Conservation (phyloP, 73 alveolate genomes). For the Symbiodinium natans region DNA sequence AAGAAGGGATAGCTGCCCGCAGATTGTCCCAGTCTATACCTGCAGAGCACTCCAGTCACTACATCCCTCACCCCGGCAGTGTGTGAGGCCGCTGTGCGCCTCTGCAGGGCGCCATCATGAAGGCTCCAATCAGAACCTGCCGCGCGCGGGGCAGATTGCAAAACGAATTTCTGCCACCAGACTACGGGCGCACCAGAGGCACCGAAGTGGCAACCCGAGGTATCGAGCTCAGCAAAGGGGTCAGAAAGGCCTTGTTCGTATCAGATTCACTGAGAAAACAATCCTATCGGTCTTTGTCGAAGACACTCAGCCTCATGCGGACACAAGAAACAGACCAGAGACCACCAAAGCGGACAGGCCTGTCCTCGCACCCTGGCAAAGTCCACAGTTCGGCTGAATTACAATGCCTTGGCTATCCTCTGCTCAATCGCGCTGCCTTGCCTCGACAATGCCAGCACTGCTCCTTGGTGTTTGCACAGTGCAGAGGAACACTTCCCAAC, state of each 20-base stretch:
- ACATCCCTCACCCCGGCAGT: too few species aligned
- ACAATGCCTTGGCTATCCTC: too few species aligned
- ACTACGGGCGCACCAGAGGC: slow-evolving; percentile 71
- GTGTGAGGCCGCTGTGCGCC: slow-evolving; percentile 10
- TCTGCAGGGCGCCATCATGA: slow-evolving; percentile 93
- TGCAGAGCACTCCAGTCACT: too few species aligned
- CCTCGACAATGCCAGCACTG: slow-evolving; percentile 92
- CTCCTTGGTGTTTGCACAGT: background rate
- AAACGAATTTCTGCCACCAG: too few species aligned
- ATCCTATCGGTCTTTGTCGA: too few species aligned
- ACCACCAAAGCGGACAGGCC: slow-evolving; percentile 78
- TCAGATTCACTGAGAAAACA: background rate
- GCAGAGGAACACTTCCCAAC: background rate
- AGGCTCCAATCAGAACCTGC: slow-evolving; percentile 88
- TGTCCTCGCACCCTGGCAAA: slow-evolving; percentile 51
- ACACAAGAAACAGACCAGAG: slow-evolving; percentile 49
- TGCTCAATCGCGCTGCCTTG: background rate
- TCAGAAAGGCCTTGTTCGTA: slow-evolving; percentile 54
- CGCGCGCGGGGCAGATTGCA: background rate
- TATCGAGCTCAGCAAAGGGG: slow-evolving; percentile 71
- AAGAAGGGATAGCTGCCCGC: slow-evolving; percentile 87
- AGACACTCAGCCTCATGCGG: background rate
- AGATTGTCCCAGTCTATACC: slow-evolving; percentile 94
- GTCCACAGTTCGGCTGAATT: too few species aligned
- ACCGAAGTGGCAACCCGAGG: slow-evolving; percentile 88